Conservation (phyloP, 1,284 basidiomycete species). For the Rhodotorula sp. region DNA sequence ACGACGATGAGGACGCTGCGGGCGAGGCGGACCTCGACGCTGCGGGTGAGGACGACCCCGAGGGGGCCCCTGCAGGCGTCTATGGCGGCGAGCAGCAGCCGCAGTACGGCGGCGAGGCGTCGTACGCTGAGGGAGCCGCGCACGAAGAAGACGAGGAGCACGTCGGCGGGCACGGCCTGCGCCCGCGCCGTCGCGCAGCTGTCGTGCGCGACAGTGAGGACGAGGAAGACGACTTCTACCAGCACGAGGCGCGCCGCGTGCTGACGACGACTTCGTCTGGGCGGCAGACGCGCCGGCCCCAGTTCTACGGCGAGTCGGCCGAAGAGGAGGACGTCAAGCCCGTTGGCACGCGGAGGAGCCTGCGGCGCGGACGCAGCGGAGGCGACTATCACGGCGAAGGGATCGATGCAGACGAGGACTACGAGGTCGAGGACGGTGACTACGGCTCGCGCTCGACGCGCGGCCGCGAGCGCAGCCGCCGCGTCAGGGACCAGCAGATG, state of each 20-base stretch:
- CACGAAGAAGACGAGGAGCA: background rate
- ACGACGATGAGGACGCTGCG: constrained; percentile 1
- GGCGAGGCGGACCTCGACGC: constrained; percentile 6
- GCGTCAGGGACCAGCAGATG: background rate
- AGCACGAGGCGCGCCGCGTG: background rate
- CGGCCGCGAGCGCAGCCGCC: background rate
- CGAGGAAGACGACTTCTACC: constrained; percentile 11
- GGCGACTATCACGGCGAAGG: constrained; percentile 20
- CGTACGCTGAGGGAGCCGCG: background rate
- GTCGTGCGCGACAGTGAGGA: background rate
- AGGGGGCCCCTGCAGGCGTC: background rate
- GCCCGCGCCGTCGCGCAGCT: background rate
- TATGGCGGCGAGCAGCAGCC: background rate
- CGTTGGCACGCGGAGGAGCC: background rate
- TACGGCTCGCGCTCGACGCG: background rate
- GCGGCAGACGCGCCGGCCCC: constrained; percentile 21
- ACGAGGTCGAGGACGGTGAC: constrained; percentile 8
- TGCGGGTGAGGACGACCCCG: background rate
- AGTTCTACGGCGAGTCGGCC: constrained; percentile 21
- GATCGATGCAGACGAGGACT: constrained; percentile 27
- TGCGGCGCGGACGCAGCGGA: constrained; percentile 4
- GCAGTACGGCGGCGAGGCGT: background rate
- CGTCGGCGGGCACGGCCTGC: background rate
- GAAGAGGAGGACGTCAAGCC: constrained; percentile 18
- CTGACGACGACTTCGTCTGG: constrained; percentile 27